Percentiles rank a stretch among this genome's conserved stretches.
Conservation (phyloP, 2,329 filamentous ascomycete genomes). For the Diaporthe aspalathi region DNA sequence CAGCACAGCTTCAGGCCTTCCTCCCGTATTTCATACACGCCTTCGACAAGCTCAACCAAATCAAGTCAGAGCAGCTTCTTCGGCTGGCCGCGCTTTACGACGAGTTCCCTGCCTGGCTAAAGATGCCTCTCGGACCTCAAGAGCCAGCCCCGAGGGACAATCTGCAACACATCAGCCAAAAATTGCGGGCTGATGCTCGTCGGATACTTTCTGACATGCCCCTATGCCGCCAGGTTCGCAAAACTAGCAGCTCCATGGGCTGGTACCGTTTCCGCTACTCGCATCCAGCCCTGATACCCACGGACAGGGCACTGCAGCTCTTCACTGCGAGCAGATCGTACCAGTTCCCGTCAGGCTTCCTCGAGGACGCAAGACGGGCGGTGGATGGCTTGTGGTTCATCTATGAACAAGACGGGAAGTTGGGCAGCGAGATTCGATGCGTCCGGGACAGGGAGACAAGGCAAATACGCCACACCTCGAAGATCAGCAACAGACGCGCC, state of each 20-base stretch:
- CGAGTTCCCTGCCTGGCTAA: not conserved
- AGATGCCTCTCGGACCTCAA: not conserved
- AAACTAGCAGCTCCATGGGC: not conserved
- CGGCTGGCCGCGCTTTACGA: not conserved
- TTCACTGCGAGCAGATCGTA: not conserved
- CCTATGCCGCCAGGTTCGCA: slow-evolving; percentile 4
- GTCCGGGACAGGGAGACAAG: not conserved
- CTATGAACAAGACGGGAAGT: not conserved
- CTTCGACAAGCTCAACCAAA: not conserved
- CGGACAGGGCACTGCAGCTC: slow-evolving; percentile 2
- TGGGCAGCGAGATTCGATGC: not conserved
- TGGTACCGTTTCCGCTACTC: slow-evolving; percentile 15
- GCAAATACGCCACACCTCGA: not conserved
- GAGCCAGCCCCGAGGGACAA: slow-evolving; percentile 9
- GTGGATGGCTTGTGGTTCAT: slow-evolving; percentile 5
- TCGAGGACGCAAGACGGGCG: slow-evolving; percentile 1
- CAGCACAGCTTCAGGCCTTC: not conserved
- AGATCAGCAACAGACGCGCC: not conserved
- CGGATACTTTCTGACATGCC: not conserved
- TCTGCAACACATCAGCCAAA: not conserved
- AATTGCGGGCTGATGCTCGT: not conserved
- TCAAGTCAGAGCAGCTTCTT: slow-evolving; percentile 14
- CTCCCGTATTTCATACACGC: not conserved
- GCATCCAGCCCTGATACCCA: not conserved
- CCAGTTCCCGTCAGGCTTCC: not conserved